phyloP scores from a whole-genome alignment of 345 rosid genomes.

The Draba incana region DNA sequence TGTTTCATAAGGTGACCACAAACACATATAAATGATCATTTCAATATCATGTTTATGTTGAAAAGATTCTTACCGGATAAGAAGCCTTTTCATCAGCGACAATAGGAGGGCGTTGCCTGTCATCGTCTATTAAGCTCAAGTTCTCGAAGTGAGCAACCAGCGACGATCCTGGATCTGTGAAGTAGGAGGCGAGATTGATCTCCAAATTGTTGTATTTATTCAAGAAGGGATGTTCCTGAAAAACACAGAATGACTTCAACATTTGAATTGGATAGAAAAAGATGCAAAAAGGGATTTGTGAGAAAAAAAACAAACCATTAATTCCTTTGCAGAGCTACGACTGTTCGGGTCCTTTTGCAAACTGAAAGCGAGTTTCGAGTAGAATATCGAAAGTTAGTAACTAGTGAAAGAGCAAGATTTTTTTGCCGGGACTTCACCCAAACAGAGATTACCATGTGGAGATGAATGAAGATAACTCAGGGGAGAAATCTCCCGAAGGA shows the following conservation, averaged over 20 bases:
- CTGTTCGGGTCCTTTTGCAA: constrained; percentile 70
- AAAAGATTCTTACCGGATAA: too few relatives aligned
- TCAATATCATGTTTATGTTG: too few relatives aligned
- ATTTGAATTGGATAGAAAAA: background rate
- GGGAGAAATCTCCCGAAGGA: constrained; percentile 67
- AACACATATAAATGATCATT: too few relatives aligned
- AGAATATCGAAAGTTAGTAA: constrained; percentile 5
- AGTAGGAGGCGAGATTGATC: constrained; percentile 79
- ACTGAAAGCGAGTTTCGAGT: constrained; percentile 49
- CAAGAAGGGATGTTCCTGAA: constrained; percentile 78
- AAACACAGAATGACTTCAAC: constrained; percentile 13
- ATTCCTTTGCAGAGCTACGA: constrained; percentile 65
- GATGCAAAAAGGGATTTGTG: background rate
- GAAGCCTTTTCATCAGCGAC: too few relatives aligned
- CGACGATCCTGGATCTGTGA: constrained; percentile 84
- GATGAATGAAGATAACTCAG: constrained; percentile 75
- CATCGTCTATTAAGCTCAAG: too few relatives aligned
- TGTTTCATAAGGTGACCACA: too few relatives aligned
- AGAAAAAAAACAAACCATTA: constrained; percentile 40
- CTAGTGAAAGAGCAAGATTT: background rate
- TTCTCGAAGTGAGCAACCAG: too few relatives aligned
- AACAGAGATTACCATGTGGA: constrained; percentile 76
- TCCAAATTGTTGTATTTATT: constrained; percentile 61
- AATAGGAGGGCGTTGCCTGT: too few relatives aligned
- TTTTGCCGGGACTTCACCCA: too few relatives aligned